Evolutionary conservation across 2,329 filamentous ascomycete species (phyloP), one percentile per base, ranked within the genome.

Genomic region (Geoglossum cookeanum): DNA sequence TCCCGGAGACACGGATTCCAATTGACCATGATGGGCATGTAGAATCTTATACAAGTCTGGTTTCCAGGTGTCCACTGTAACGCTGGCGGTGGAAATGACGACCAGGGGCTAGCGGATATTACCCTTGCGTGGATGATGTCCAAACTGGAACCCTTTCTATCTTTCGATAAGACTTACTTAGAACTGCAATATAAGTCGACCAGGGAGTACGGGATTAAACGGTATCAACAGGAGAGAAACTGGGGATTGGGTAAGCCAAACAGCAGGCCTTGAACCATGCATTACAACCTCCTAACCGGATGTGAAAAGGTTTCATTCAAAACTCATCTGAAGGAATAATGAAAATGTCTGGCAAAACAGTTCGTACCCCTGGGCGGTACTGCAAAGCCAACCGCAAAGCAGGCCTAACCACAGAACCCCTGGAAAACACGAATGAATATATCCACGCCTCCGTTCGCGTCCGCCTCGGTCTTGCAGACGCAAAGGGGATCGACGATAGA

Each of bases 81-180:
- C 58, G 60, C 74, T 9, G 73, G 73, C 8, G 73, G 73, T n/a
- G 72, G 72, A 7, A 69, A 68, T 55, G 65, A 67, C 30, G 71
- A 74, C 57, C 69, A 72, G 60, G 49, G 39, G 9, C 30, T 66
- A 2, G 60, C 66, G 1, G 62, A 77, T 45, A 76, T 78, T 32
- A 71, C 72, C 4, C 65, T 79, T 1, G 76, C 76, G 3, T 79
- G 76, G 76, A 79, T 79, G 76, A 75, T 78, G 63, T 70, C 42
- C n/a, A 47, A 57, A 15, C 17, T 57, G 15, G 49, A 51, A 30
- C 55, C 42, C 13, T 57, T 57, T 32, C 11, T 57, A 8, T 22
- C 45, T 13, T 57, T 57, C 44, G 45, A 57, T 9, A 42, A 9
- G 11, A n/a, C 13, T 9, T 57, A 57, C 44, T 32, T 57, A 33